These are phyloP conservation scores for Wickerhamomyces ciferrii DNA, from an alignment of 805 yeast genomes.

Conservation along the genomic window DNA sequence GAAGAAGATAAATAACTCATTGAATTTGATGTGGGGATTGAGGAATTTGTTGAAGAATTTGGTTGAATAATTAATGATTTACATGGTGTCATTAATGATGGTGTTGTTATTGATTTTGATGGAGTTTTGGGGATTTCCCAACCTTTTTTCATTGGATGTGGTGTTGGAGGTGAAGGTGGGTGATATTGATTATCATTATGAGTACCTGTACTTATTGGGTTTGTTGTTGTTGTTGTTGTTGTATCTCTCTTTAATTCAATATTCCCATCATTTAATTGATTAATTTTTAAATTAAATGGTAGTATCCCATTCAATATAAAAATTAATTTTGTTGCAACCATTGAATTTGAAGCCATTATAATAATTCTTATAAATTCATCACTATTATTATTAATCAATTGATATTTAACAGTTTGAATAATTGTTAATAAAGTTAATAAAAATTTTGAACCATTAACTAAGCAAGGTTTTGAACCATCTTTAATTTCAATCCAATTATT, in stretches of 20 bases:
- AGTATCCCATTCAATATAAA: constrained; percentile 48
- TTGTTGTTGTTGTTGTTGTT: constrained; percentile 1
- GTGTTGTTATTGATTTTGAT: constrained; percentile 20
- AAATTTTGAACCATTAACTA: constrained; percentile 17
- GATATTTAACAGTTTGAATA: constrained; percentile 9
- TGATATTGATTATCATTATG: background rate
- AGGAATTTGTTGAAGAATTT: constrained; percentile 25
- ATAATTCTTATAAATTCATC: constrained; percentile 42
- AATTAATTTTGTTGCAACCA: constrained; percentile 53
- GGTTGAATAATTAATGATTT: constrained; percentile 26
- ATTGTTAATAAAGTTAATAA: constrained; percentile 15
- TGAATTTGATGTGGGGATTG: no score
- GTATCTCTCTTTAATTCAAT: constrained; percentile 1
- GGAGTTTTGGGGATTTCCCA: constrained; percentile 35
- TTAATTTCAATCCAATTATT: constrained; percentile 37
- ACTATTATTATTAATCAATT: constrained; percentile 5
- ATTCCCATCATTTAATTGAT: background rate
- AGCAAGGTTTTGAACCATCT: constrained; percentile 34
- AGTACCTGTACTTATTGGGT: no score
- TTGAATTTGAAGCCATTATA: constrained; percentile 54
- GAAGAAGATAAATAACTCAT: constrained; percentile 33
- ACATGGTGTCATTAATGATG: constrained; percentile 26
- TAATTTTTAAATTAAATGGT: constrained; percentile 26
- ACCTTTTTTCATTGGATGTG: constrained; percentile 24
- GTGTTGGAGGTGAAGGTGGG: constrained; percentile 14